Evolutionary conservation across 2,329 filamentous ascomycete genomes (phyloP).

Genomic region (Pseudogymnoascus sp.): DNA sequence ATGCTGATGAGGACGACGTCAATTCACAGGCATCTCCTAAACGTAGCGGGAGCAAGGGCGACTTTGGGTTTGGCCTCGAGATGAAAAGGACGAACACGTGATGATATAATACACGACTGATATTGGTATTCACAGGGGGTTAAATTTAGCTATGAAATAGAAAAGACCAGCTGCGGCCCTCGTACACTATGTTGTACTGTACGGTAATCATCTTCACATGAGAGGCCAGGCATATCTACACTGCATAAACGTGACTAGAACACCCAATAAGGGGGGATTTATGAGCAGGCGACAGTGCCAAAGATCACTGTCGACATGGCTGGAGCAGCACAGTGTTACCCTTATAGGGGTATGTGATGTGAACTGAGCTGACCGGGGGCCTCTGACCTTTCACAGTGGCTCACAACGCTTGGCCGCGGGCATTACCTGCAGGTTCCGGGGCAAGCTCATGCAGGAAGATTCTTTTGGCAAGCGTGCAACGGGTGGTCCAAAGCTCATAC

Average conservation of each 20-base stretch:
- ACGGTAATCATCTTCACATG: background rate
- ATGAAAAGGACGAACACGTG: constrained; percentile 14
- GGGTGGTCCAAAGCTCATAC: background rate
- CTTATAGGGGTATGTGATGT: background rate
- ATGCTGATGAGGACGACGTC: constrained; percentile 17
- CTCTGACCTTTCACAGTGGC: background rate
- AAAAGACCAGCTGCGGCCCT: background rate
- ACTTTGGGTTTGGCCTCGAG: constrained; percentile 24
- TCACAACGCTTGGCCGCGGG: constrained; percentile 4
- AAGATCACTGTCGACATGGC: background rate
- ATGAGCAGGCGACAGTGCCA: background rate
- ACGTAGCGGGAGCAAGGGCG: constrained; percentile 20
- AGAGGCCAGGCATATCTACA: background rate
- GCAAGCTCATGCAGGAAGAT: constrained; percentile 1
- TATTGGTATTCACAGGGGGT: background rate
- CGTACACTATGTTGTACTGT: background rate
- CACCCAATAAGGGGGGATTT: background rate
- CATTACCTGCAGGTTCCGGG: background rate
- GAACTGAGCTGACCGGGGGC: background rate
- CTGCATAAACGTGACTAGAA: background rate
- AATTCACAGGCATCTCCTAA: constrained; percentile 13
- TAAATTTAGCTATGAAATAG: background rate
- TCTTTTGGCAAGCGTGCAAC: constrained; percentile 4
- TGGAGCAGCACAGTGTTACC: background rate
- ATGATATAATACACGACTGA: background rate